Evolutionary conservation across 371 early-diverging fungal species (phyloP), one percentile per base, ranked within the genome.

Genomic region (Lichtheimia ornata): DNA sequence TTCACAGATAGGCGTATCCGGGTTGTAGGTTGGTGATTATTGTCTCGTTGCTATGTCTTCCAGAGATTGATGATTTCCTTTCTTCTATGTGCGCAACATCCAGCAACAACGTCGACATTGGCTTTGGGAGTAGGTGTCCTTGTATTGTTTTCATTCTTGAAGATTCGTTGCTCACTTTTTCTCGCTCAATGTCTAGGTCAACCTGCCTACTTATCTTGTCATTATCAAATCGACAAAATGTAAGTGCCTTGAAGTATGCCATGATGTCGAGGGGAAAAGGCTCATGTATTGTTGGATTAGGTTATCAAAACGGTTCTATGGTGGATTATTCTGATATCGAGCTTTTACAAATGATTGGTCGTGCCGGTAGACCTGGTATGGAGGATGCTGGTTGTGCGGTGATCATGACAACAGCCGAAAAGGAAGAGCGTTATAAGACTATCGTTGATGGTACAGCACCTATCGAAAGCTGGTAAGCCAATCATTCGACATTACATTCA

Each of bases 301-400:
- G 83, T 22, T 96, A 93, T 65, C 71, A 80, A 56, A 75, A 79
- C 17, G 88, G 88, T 0, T 49, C 64, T 30, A 79, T 79, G 60
- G 55, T 50, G 5, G 89, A 93, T 61, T 88, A 90, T 58, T 82
- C 87, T 2, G 88, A 88, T 53, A 64, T 90, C 14, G 92, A 91
- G 49, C 52, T 92, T 5, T 72, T 91, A 54, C 98, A 97, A 76
- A 96, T 96, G 91, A 87, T 94, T 51, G 98, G 98, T 0, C 79
- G 98, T 50, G 97, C 97, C 9, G 97, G 97, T 14, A 67, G 98
- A 64, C 93, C 94, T 4, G 92, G 91, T 63, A 90, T 89, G 73
- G 95, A 96, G 61, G 83, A 77, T 50, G 70, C 72, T 42, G 98
- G 94, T 2, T 76, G 70, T 58, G 94, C 87, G 6, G 84, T 93